Conservation (phyloP, 2,329 filamentous ascomycete genomes). For the Colletotrichum incanum region DNA sequence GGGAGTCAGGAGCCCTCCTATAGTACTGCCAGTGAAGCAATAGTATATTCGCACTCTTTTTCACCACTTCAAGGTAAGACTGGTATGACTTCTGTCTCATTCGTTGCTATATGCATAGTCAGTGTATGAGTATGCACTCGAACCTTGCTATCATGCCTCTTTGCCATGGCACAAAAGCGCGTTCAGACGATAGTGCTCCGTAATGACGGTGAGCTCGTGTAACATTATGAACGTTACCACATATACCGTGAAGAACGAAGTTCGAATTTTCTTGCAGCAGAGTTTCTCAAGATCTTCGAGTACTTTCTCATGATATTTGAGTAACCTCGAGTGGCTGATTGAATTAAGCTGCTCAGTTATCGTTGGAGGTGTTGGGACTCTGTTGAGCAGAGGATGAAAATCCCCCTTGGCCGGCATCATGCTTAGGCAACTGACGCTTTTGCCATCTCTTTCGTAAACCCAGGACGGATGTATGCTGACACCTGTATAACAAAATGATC, state of each 20-base stretch:
- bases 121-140: not conserved
- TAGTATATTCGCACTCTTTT: constrained; percentile 59
- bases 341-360: constrained; percentile 63
- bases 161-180: not conserved
- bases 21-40: constrained; percentile 68
- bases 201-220: constrained; percentile 44
- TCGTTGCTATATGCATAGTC: not conserved
- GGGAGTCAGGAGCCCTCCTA: constrained; percentile 19
- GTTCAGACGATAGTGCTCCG: not conserved
- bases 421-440: constrained; percentile 54
- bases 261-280: constrained; percentile 13
- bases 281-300: constrained; percentile 54
- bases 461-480: constrained; percentile 58
- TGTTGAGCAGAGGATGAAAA: constrained; percentile 56
- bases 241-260: constrained; percentile 57
- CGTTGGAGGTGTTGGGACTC: constrained; percentile 61
- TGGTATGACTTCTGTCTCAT: not conserved
- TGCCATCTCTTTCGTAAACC: constrained; percentile 57
- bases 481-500: constrained; percentile 49
- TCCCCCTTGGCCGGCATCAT: constrained; percentile 51
- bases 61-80: not conserved
- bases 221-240: constrained; percentile 60
- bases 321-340: constrained; percentile 56
- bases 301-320: constrained; percentile 52
- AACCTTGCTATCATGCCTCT: not conserved